Base-by-base conservation (phyloP, 148 eudicot species). In the Chenopodium suecicum region DNA sequence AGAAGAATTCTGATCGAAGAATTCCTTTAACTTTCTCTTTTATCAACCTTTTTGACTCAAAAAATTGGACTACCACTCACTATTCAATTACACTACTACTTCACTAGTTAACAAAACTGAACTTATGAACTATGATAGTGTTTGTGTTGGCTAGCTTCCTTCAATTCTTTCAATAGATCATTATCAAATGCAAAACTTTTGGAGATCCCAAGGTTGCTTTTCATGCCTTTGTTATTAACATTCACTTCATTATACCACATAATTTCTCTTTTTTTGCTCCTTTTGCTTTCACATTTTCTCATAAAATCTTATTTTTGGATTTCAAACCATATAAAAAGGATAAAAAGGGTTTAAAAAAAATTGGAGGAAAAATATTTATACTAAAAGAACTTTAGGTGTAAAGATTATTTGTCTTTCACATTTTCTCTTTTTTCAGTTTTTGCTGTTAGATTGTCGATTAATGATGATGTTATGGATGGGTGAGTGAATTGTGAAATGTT, bases 191-290 rank as follows among this genome's bases (percentile, higher is more conserved):
- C 31, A 0, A 74, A 73, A 47, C 85, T 64, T 83, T 83, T 83
- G 85, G 52, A 54, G 85, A 83, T 83, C 85, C 85, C 85, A 83
- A 83, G 58, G 82, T n/a, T 29, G 22, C 60, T 41, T 84, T 84
- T 66, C 7, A 7, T 75, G 14, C 29, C 17, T 44, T 23, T 66
- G 47, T 23, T 20, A 62, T 62, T 22, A 29, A 69, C 46, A 32
- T 69, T 72, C 22, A 2, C 66, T 20, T 41, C 44, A 41, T 41
- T 41, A 58, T 4, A 14, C 63, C 6, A 14, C 7, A 14, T 14
- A 10, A 7, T 52, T 52, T 52, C 16, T 52, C 5, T 56, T 50
- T n/a, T 9, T 9, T 58, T 50, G 17, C 19, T 4, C 58, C 19
- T 78, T 83, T 68, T 66, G 71, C 82, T 83, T 79, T 56, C 48